Percentiles rank a stretch among this genome's conserved stretches.
Evolutionary conservation across 108 stramenopile genomes (phyloP).

Genomic region (Nitzschia sp.): DNA sequence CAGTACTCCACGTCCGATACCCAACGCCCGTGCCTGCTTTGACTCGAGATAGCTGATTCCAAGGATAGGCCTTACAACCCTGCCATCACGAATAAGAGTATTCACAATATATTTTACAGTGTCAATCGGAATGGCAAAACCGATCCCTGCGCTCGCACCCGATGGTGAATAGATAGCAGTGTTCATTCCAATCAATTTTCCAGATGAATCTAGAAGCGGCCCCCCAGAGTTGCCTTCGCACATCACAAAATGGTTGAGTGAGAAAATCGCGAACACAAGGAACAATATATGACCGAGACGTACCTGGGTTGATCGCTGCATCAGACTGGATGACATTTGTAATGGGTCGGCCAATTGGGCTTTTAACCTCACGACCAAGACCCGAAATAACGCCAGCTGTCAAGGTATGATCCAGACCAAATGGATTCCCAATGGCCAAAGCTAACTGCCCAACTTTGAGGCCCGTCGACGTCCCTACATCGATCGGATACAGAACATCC

Average conservation of each 20-base stretch:
- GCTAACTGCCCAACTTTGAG: constrained; percentile 71
- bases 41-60: constrained; percentile 89
- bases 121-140: constrained; percentile 95
- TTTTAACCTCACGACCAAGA: constrained; percentile 76
- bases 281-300: no score
- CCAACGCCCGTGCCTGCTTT: constrained; percentile 84
- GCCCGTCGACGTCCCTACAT: constrained; percentile 56
- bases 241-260: not conserved
- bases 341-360: constrained; percentile 91
- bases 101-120: constrained; percentile 76
- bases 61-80: constrained; percentile 83
- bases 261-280: not conserved
- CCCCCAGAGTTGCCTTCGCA: constrained; percentile 81
- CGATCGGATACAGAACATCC: constrained; percentile 49
- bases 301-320: constrained; percentile 74
- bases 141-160: constrained; percentile 90
- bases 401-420: constrained; percentile 92
- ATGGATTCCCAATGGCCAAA: constrained; percentile 94
- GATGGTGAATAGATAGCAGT: constrained; percentile 90
- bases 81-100: constrained; percentile 82
- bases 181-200: constrained; percentile 92
- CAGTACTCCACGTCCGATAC: constrained; percentile 86
- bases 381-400: constrained; percentile 79
- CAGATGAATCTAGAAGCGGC: constrained; percentile 73
- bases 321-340: constrained; percentile 96